Base-by-base conservation (phyloP, 1,284 basidiomycete species). In the Boletus mariae region DNA sequence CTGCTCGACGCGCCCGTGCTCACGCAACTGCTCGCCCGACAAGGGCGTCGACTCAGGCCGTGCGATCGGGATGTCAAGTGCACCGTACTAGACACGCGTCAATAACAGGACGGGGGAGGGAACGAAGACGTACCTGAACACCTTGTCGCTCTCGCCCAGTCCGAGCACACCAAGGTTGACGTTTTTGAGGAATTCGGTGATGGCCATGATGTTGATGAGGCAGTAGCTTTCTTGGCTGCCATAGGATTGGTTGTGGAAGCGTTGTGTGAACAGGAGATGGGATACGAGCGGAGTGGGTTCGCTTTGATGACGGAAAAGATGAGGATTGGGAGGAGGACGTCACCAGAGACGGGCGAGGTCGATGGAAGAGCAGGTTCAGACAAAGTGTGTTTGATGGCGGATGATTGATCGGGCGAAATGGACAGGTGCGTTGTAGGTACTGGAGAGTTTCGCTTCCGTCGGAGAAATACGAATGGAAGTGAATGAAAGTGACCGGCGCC, bases 121-220 rank as follows among this genome's bases (percentile, higher is more conserved):
- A 20, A 20, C 1, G 17, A 20, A 20, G 17, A 20, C 17, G 17
- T 20, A 20, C 17, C 17, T 20, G 17, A 20, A 20, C 17, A 20
- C 17, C 17, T 20, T 20, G 17, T 80, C 80, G 12, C 79, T 78
- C 26, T 86, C 84, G 5, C 83, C 82, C 10, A 97, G 73, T 20
- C 94, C 93, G 12, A 97, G 75, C 5, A 84, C 87, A 8, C 80
- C 84, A 49, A 95, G 75, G 69, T 95, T 92, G 26, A 97, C 92
- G 63, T 93, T 91, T 72, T 95, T 91, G 40, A 98, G 73, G 68
- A 97, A 98, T 64, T 96, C 93, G 3, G 92, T 90, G 1, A 94
- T 93, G 7, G 95, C 17, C 17, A 20, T 20, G 17, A 20, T 20
- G 17, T 20, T 20, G 17, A 20, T 20, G 17, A 20, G 17, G 17